These are phyloP conservation scores for Cenococcum geophilum DNA, from an alignment of 495 filamentous ascomycete genomes.

Conservation along the genomic window DNA sequence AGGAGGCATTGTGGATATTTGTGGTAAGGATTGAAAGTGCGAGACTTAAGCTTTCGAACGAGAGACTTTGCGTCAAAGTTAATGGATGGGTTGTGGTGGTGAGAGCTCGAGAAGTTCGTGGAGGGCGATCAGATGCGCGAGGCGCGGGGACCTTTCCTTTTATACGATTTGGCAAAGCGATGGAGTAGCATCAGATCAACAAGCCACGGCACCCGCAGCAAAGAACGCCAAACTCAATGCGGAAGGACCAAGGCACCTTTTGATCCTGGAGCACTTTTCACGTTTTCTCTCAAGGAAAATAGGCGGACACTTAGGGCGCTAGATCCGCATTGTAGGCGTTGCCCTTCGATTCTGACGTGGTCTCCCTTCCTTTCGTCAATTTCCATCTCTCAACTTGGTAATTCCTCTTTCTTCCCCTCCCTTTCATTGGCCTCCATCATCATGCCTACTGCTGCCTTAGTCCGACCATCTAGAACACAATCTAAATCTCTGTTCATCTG, in stretches of 20 bases:
- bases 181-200: constrained; percentile 14
- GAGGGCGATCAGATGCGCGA: constrained; percentile 13
- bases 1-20: constrained; percentile 52
- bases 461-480: background rate
- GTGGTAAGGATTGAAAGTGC: constrained; percentile 10
- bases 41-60: constrained; percentile 20
- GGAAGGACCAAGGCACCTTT: constrained; percentile 15
- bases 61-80: constrained; percentile 10
- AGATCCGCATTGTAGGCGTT: constrained; percentile 8
- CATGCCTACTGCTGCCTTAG: constrained; percentile 13
- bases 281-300: constrained; percentile 4
- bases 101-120: constrained; percentile 15
- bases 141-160: constrained; percentile 13
- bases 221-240: constrained; percentile 11
- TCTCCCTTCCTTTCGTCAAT: constrained; percentile 2
- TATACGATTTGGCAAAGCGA: constrained; percentile 18
- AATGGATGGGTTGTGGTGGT: constrained; percentile 11
- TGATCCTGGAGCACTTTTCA: constrained; percentile 20
- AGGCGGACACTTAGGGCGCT: constrained; percentile 11
- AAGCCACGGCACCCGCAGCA: background rate
- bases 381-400: background rate
- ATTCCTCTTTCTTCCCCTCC: constrained; percentile 3
- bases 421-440: background rate
- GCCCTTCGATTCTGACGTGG: constrained; percentile 9
- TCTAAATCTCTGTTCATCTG: constrained; percentile 3